A percentile compares a stretch with the other conserved stretches of the same genome.
These are phyloP conservation scores for Ulvella scutata DNA, from an alignment of 139 green algal species.

Conservation along the genomic window DNA sequence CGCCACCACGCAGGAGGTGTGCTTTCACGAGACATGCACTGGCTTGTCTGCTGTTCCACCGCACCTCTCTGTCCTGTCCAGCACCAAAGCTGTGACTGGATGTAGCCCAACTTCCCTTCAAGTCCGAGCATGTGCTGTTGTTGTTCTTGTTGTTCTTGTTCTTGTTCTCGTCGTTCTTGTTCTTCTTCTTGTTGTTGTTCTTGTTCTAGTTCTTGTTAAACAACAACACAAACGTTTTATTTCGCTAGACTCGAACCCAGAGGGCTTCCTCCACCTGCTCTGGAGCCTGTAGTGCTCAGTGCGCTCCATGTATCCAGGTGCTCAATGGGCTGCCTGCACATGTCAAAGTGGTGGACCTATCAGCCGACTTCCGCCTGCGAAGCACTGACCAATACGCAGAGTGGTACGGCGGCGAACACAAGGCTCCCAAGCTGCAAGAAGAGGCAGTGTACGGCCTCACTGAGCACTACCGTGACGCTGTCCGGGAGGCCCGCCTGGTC, in stretches of 20 bases:
- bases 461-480: conserved; percentile 65
- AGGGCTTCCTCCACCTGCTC: no score
- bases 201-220: no score
- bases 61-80: no score
- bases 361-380: conserved; percentile 84
- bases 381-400: conserved; percentile 72
- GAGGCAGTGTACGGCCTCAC: conserved; percentile 94
- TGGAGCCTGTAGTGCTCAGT: no score
- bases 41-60: no score
- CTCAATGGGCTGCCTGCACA: conserved; percentile 57
- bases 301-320: conserved; percentile 28
- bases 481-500: conserved; percentile 70
- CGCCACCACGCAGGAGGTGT: conserved; percentile 61
- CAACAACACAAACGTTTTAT: no score
- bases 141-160: not conserved
- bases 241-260: no score
- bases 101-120: no score
- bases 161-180: no score
- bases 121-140: not conserved
- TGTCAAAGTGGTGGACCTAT: conserved; percentile 92
- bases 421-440: conserved; percentile 81
- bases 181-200: no score
- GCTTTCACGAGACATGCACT: no score
- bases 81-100: no score
- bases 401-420: conserved; percentile 89